Conservation (phyloP, 148 eudicot genomes). For the Chenopodium formosanum region DNA sequence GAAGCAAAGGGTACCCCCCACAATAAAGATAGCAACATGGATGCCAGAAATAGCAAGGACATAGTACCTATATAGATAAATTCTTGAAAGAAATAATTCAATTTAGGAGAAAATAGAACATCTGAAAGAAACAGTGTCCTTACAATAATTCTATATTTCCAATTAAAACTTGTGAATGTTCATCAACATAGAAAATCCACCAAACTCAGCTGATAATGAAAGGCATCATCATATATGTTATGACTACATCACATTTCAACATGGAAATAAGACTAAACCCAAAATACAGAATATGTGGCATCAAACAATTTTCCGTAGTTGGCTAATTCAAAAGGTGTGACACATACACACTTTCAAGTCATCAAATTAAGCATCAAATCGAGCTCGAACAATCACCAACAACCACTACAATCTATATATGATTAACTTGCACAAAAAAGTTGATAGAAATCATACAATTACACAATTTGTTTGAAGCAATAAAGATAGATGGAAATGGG, state of each 20-base stretch:
- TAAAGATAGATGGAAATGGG: not conserved
- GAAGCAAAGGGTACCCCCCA: conserved; percentile 5
- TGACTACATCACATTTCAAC: not conserved
- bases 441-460: conserved; percentile 3
- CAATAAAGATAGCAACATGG: not conserved
- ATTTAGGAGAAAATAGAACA: not conserved
- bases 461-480: conserved; percentile 17
- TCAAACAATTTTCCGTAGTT: conserved; percentile 11
- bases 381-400: conserved; percentile 17
- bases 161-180: not conserved
- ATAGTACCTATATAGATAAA: not conserved
- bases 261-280: not conserved
- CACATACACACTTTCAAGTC: conserved; percentile 5
- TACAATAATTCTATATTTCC: not conserved
- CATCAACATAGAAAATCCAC: conserved; percentile 18
- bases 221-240: not conserved
- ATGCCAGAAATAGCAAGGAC: not conserved
- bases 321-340: conserved; percentile 4
- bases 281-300: conserved; percentile 1
- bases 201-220: conserved; percentile 11
- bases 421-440: not conserved
- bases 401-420: conserved; percentile 11
- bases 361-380: conserved; percentile 9
- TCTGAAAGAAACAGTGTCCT: not conserved
- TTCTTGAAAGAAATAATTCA: not conserved